Evolutionary conservation across 768 basidiomycete genomes (phyloP), one percentile per base, ranked within the genome.

Genomic region (Trametes cinnabarina): DNA sequence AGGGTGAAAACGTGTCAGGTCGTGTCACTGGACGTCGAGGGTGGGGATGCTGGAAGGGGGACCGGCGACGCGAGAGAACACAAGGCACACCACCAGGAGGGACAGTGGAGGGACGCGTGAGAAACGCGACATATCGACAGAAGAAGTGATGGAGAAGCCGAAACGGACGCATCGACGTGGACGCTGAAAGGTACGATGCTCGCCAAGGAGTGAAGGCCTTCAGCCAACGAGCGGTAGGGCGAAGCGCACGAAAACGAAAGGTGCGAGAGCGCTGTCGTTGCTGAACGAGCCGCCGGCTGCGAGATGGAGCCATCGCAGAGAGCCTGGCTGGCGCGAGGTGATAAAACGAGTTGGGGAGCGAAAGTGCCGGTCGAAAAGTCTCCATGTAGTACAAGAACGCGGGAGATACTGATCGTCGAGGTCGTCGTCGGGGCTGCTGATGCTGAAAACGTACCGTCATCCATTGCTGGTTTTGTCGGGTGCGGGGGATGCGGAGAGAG

Each of bases 361-460:
- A 50, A 37, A 14, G 40, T 48, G 60, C 47, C 22, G 47, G 55
- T 19, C 54, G 50, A 20, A 43, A 55, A 57, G 55, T 47, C 51
- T 41, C 58, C 55, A 47, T 52, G 35, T 42, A 40, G 42, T 34
- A 51, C 59, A 61, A 22, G 48, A 57, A 63, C 34, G 40, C 30
- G 52, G 37, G 17, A n/a, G 37, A 39, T 12, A 32, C 54, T 65
- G 59, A 64, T 66, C 64, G 73, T 78, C 72, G 83, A 77, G 77
- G 74, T 57, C 58, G 69, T 72, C 71, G 85, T 76, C 73, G 85
- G 75, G 78, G 86, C 78, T 76, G 84, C 77, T 82, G 84, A 86
- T 86, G 86, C 79, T 87, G 87, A 80, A 71, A 77, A 88, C 87
- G 87, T 88, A 88, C 87, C 87, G 85, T 88, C 79, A 80, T 79